Percentiles rank a stretch among this genome's conserved stretches.
Evolutionary conservation across 768 basidiomycete genomes (phyloP).

Genomic region (Coprinopsis strossmayeri): DNA sequence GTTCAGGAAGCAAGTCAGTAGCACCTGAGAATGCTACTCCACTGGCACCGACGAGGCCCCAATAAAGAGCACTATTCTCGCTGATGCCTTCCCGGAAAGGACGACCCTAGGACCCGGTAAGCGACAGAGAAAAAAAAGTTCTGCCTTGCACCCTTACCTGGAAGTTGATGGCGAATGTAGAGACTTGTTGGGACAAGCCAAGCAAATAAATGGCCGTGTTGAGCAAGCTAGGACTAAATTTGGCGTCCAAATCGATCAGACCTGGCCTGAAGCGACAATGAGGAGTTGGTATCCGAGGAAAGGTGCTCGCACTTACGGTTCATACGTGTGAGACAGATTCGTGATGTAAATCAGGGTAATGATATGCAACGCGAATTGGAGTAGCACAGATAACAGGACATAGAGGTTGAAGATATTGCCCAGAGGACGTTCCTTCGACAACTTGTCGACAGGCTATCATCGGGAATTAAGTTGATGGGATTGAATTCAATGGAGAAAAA

Average conservation of each 20-base stretch:
- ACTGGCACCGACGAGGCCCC: conserved; percentile 84
- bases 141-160: conserved; percentile 39
- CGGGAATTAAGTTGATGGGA: background rate
- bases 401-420: conserved; percentile 97
- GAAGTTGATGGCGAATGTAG: conserved; percentile 98
- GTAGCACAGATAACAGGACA: conserved; percentile 82
- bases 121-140: background rate
- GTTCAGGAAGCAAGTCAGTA: conserved; percentile 90
- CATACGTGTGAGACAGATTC: conserved; percentile 66
- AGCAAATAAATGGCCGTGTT: conserved; percentile 97
- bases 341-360: conserved; percentile 90
- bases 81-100: conserved; percentile 98
- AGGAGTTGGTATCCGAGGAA: conserved; percentile 1
- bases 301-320: conserved; percentile 52
- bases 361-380: conserved; percentile 95
- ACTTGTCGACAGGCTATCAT: conserved; percentile 88
- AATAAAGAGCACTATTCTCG: conserved; percentile 91
- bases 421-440: conserved; percentile 88
- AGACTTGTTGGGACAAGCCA: conserved; percentile 94
- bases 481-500: background rate
- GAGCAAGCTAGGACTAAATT: conserved; percentile 90
- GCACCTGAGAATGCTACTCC: conserved; percentile 91
- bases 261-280: conserved; percentile 43
- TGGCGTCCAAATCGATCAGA: conserved; percentile 87
- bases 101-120: conserved; percentile 54